Conservation (phyloP, 2,329 filamentous ascomycete species). For the Coniella vitis region DNA sequence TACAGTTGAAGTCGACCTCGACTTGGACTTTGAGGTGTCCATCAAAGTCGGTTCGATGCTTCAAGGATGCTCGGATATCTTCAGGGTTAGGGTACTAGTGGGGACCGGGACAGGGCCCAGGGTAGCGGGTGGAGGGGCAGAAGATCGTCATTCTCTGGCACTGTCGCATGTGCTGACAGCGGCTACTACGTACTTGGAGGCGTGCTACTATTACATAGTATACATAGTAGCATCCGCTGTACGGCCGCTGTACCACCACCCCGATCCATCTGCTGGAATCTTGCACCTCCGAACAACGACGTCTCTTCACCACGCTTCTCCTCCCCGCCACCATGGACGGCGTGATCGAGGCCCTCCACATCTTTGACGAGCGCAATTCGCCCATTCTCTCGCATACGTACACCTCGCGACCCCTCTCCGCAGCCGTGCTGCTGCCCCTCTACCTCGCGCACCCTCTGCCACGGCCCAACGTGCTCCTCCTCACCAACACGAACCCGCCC, state of each 20-base stretch:
- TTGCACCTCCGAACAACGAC: neutral
- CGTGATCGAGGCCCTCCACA: conserved; percentile 90
- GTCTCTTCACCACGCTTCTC: neutral
- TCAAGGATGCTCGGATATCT: too few relatives aligned
- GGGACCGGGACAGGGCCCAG: too few relatives aligned
- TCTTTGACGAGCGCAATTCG: conserved; percentile 91
- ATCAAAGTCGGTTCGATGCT: too few relatives aligned
- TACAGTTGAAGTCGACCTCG: too few relatives aligned
- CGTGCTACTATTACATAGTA: too few relatives aligned
- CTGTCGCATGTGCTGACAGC: neutral
- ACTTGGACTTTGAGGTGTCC: too few relatives aligned
- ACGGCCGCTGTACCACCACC: too few relatives aligned
- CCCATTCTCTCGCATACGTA: conserved; percentile 86
- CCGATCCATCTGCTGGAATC: too few relatives aligned
- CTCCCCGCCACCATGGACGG: conserved; percentile 55
- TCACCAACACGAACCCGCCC: conserved; percentile 74
- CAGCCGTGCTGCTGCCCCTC: conserved; percentile 70
- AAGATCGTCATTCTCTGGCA: too few relatives aligned
- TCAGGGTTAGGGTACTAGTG: too few relatives aligned
- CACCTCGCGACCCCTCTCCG: conserved; percentile 70
- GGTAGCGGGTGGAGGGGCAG: neutral
- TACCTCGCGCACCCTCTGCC: conserved; percentile 79
- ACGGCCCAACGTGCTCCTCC: conserved; percentile 78
- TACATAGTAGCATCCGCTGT: too few relatives aligned
- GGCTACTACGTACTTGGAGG: too few relatives aligned